Evolutionary conservation across 805 yeast species (phyloP).

Genomic region (Ogataea saltuana): DNA sequence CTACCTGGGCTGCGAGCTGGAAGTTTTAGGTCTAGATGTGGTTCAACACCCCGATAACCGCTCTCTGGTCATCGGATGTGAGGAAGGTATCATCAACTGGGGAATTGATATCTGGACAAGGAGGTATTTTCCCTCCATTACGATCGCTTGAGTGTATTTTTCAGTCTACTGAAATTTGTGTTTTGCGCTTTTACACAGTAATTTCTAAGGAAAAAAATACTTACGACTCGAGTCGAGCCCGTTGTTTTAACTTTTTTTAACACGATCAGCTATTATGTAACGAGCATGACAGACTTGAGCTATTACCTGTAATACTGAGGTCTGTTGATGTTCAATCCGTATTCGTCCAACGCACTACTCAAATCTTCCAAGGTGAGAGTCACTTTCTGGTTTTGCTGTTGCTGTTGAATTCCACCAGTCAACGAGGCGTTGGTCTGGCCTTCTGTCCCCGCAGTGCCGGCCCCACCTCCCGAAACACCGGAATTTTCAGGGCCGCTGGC

Average conservation of each 20-base stretch:
- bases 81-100: constrained; percentile 70
- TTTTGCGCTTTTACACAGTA: too few relatives aligned
- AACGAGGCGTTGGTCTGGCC: constrained; percentile 17
- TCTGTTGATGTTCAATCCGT: constrained; percentile 74
- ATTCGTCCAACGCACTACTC: constrained; percentile 89
- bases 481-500: constrained; percentile 37
- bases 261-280: background rate
- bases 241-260: too few relatives aligned
- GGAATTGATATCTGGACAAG: constrained; percentile 64
- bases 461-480: constrained; percentile 18
- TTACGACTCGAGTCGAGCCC: too few relatives aligned
- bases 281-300: background rate
- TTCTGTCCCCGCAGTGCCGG: constrained; percentile 18
- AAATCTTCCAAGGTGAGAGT: constrained; percentile 92
- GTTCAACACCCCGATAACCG: constrained; percentile 45
- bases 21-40: constrained; percentile 65
- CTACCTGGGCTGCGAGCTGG: constrained; percentile 36
- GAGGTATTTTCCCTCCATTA: constrained; percentile 59
- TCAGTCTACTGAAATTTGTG: too few relatives aligned
- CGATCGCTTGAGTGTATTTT: constrained; percentile 45
- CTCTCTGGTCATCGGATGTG: constrained; percentile 59
- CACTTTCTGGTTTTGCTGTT: constrained; percentile 50
- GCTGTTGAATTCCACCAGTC: constrained; percentile 17
- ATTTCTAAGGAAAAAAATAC: too few relatives aligned
- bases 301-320: constrained; percentile 88